phyloP scores from a whole-genome alignment of 805 yeast species.

The Schizosaccharomyces osmophilus region DNA sequence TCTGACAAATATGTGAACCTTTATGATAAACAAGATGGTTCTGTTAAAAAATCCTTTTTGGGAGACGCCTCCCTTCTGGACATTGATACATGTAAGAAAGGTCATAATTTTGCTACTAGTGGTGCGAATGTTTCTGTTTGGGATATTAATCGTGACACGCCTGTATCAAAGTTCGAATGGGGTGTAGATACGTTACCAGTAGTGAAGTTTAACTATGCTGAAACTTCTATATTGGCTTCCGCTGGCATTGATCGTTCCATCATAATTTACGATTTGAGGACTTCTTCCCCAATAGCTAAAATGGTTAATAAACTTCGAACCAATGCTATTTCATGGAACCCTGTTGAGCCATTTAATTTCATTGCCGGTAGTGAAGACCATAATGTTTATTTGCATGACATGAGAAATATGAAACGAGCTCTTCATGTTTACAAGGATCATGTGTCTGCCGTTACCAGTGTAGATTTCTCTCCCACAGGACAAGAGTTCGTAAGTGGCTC shows the following conservation, averaged over 20 bases:
- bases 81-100: conserved; percentile 32
- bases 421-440: conserved; percentile 79
- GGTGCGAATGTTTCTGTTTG: conserved; percentile 79
- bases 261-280: conserved; percentile 71
- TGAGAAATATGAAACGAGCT: conserved; percentile 71
- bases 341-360: conserved; percentile 87
- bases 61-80: conserved; percentile 3
- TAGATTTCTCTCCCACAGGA: conserved; percentile 92
- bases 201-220: conserved; percentile 73
- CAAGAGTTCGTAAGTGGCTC: conserved; percentile 87
- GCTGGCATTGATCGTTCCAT: conserved; percentile 79
- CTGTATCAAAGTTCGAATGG: conserved; percentile 66
- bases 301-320: conserved; percentile 60
- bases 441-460: conserved; percentile 81
- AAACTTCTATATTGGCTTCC: conserved; percentile 68
- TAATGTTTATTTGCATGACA: conserved; percentile 81
- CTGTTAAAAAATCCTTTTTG: neutral
- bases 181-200: conserved; percentile 77
- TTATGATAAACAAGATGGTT: conserved; percentile 29
- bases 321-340: conserved; percentile 83
- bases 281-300: conserved; percentile 79
- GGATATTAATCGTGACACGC: conserved; percentile 63
- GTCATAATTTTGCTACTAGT: conserved; percentile 64
- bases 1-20: conserved; percentile 71
- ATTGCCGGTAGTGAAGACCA: conserved; percentile 88